Conservation (phyloP, 768 basidiomycete genomes). For the Auricularia sp. region DNA sequence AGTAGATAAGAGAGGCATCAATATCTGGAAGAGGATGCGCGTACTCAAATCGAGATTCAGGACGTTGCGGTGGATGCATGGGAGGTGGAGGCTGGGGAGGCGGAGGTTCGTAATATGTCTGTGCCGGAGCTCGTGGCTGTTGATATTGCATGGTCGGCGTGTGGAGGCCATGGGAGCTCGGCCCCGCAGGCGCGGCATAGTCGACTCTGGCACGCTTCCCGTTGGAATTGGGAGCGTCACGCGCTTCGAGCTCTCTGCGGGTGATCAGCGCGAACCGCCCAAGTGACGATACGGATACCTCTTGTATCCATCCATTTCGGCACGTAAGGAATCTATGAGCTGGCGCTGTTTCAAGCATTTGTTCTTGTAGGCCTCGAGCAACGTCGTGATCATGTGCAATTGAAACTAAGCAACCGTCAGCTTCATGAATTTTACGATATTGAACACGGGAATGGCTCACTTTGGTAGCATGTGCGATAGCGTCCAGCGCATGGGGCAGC, state of each 20-base stretch:
- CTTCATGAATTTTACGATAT: neutral
- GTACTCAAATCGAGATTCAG: neutral
- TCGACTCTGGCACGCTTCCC: neutral
- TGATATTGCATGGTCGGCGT: neutral
- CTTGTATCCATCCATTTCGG: neutral
- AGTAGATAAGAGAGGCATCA: neutral
- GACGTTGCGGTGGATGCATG: neutral
- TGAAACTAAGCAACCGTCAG: slow-evolving; percentile 47
- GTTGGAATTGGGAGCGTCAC: neutral
- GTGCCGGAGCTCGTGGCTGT: neutral
- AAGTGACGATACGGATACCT: neutral
- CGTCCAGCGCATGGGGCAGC: slow-evolving; percentile 50
- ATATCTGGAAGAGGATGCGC: neutral
- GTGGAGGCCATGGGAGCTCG: neutral
- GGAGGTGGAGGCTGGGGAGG: neutral
- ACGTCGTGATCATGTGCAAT: slow-evolving; percentile 60
- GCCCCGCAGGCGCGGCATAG: neutral
- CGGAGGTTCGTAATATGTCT: neutral
- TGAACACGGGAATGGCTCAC: slow-evolving; percentile 23
- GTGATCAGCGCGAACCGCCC: too few species aligned
- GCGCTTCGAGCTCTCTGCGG: neutral
- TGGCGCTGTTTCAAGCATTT: slow-evolving; percentile 47
- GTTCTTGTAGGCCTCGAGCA: slow-evolving; percentile 53
- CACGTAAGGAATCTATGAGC: neutral
- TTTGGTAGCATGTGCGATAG: slow-evolving; percentile 57